Evolutionary conservation across 2,329 filamentous ascomycete species (phyloP), one percentile per base, ranked within the genome.

Genomic region (Karstenula rhodostoma): DNA sequence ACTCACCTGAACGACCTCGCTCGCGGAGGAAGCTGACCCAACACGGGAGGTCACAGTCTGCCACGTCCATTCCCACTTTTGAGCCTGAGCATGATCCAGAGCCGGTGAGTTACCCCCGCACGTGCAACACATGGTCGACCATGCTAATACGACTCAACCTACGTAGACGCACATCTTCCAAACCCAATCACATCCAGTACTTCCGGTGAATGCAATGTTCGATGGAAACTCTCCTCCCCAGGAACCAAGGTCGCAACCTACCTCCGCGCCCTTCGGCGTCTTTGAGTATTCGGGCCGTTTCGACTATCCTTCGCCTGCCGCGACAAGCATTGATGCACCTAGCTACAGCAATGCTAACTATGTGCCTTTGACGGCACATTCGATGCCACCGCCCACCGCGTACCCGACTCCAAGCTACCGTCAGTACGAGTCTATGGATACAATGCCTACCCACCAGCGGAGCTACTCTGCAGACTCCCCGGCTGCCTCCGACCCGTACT

Each of bases 401-500:
- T 57, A 68, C 46, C 33, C 58, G 22, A 49, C 58, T 4, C 49
- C 52, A 2, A 48, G 23, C 22, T 56, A 46, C 48, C 63, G 61
- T 9, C 60, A 56, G 9, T 56, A 58, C 27, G 65, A 65, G 17
- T 53, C 57, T 5, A 17, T 58, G 46, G 74, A 76, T 8, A 49
- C 60, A 12, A 42, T 61, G 25, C 29, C 29, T 32, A 48, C 66
- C 10, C 73, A 76, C 19, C 68, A 72, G 22, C 63, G 71, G 40
- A 71, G 62, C 33, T 63, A 68, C 48, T 71, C 72, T 25, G 64
- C 62, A 7, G 70, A 71, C 10, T 73, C 72, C 2, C 68, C 71
- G 51, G 60, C 65, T 29, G 62, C 67, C 10, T 70, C 71, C 15
- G 72, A 77, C 25, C 68, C 78, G 40, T 73, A 71, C 46, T 81